Conservation (phyloP, 495 filamentous ascomycete species). For the Margaritispora aquatica region DNA sequence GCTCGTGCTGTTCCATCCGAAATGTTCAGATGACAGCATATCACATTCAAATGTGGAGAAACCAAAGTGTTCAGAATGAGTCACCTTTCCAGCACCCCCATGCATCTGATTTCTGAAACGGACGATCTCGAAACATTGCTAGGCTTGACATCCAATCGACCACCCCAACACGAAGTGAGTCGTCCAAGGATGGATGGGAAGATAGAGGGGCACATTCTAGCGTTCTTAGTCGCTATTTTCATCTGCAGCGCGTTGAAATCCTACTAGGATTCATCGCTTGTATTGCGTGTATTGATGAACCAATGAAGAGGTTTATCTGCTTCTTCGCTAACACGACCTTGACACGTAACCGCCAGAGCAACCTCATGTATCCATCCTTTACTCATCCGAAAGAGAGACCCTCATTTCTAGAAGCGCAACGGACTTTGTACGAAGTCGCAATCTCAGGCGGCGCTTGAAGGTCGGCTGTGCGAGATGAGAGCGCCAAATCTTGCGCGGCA, state of each 20-base stretch:
- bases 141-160: conserved; percentile 11
- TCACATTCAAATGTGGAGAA: conserved; percentile 14
- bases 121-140: conserved; percentile 18
- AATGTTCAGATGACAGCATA: conserved; percentile 8
- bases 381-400: background rate
- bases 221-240: conserved; percentile 5
- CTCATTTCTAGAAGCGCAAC: background rate
- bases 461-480: conserved; percentile 22
- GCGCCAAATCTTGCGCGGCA: conserved; percentile 21
- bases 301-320: conserved; percentile 4
- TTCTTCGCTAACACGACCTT: conserved; percentile 16
- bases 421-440: background rate
- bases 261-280: background rate
- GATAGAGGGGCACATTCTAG: background rate
- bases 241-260: conserved; percentile 23
- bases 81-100: conserved; percentile 12
- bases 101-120: conserved; percentile 9
- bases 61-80: conserved; percentile 15
- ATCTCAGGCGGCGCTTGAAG: conserved; percentile 21
- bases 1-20: conserved; percentile 10
- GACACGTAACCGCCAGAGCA: conserved; percentile 18
- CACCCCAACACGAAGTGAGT: conserved; percentile 15
- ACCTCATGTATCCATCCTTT: background rate
- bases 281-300: conserved; percentile 14
- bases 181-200: too few relatives aligned